phyloP scores from a whole-genome alignment of 2,329 filamentous ascomycete genomes.

The Aureobasidium sp. region DNA sequence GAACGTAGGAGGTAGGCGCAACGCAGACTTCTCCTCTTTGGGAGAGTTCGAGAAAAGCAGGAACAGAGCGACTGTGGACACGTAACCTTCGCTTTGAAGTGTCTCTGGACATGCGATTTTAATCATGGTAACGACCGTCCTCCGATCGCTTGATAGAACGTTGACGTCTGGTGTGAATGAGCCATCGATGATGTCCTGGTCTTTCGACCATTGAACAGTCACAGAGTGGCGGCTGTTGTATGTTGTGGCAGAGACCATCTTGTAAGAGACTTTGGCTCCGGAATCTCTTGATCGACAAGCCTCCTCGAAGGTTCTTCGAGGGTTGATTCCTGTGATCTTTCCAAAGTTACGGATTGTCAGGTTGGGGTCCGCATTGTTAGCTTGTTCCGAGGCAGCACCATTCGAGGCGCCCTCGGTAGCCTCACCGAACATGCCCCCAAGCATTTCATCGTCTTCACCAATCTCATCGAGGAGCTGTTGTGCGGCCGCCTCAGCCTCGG shows the following conservation, averaged over 20 bases:
- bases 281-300: slow-evolving; percentile 78
- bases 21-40: slow-evolving; percentile 78
- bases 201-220: slow-evolving; percentile 70
- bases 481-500: slow-evolving; percentile 37
- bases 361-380: slow-evolving; percentile 32
- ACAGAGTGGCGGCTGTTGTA: slow-evolving; percentile 73
- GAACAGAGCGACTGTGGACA: slow-evolving; percentile 77
- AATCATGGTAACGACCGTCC: slow-evolving; percentile 64
- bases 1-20: slow-evolving; percentile 73
- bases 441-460: slow-evolving; percentile 48
- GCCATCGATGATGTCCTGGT: slow-evolving; percentile 49
- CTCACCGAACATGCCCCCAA: slow-evolving; percentile 53
- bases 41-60: slow-evolving; percentile 67
- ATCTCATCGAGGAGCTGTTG: slow-evolving; percentile 29
- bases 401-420: slow-evolving; percentile 9
- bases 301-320: slow-evolving; percentile 73
- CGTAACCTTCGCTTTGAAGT: slow-evolving; percentile 79
- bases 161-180: slow-evolving; percentile 37
- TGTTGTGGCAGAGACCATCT: slow-evolving; percentile 61
- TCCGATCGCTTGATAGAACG: slow-evolving; percentile 39
- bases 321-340: slow-evolving; percentile 69
- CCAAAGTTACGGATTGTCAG: slow-evolving; percentile 74
- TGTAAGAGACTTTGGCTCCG: slow-evolving; percentile 59
- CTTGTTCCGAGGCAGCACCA: slow-evolving; percentile 14
- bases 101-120: slow-evolving; percentile 65